A percentile compares a stretch with the other conserved stretches of the same genome.
These are phyloP conservation scores for Rhododendron williamsianum DNA, from an alignment of 148 eudicot species.

Conservation along the genomic window DNA sequence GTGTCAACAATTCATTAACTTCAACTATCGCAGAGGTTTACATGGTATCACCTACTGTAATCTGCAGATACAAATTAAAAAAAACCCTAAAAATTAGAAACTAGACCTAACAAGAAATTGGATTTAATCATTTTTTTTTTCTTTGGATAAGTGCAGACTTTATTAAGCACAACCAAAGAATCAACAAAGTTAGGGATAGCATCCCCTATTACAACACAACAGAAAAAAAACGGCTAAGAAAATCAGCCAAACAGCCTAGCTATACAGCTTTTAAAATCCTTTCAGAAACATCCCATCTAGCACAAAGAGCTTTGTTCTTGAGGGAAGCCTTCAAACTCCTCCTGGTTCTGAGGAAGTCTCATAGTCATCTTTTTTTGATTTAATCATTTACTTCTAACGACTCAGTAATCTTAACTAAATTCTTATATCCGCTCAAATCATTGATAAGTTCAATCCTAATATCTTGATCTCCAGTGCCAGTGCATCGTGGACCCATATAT, in stretches of 20 bases:
- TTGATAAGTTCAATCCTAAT: background rate
- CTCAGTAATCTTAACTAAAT: background rate
- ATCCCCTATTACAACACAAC: background rate
- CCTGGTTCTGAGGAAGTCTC: background rate
- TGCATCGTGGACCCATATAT: background rate
- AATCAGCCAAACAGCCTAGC: background rate
- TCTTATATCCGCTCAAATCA: background rate
- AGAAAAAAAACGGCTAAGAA: no score
- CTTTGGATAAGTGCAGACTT: no score
- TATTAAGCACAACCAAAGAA: background rate
- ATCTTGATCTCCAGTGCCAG: background rate
- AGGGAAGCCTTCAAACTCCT: background rate
- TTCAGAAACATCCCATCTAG: background rate
- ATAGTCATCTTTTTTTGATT: no score
- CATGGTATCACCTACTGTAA: background rate
- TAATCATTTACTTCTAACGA: background rate
- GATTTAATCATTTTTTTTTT: background rate
- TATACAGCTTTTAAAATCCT: background rate
- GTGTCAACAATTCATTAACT: background rate
- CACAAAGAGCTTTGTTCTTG: background rate
- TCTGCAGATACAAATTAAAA: background rate
- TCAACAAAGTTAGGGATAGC: background rate
- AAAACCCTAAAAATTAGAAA: constrained; percentile 7
- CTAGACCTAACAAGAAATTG: background rate
- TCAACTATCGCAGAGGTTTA: background rate